Percentiles rank a stretch among this genome's conserved stretches.
phyloP scores from a whole-genome alignment of 306 rosid species.

The Dryas drummondii region DNA sequence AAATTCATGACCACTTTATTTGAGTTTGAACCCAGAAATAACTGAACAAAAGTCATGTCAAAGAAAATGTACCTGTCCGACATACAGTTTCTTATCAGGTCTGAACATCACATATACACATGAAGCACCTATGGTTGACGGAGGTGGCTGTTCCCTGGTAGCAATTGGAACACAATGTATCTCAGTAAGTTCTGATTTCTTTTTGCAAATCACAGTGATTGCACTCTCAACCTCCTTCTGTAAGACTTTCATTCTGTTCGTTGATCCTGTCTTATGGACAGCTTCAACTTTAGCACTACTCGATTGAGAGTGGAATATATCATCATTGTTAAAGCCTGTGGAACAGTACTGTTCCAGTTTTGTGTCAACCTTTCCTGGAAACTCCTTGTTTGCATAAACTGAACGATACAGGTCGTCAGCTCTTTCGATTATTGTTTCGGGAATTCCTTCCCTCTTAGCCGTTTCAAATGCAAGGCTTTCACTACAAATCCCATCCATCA shows the following conservation, averaged over 20 bases:
- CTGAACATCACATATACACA: conserved; percentile 81
- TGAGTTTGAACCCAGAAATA: neutral
- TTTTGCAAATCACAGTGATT: conserved; percentile 62
- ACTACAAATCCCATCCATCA: conserved; percentile 74
- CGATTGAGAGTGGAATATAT: conserved; percentile 32
- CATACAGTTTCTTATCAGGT: conserved; percentile 71
- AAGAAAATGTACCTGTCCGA: conserved; percentile 69
- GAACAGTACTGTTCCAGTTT: conserved; percentile 35
- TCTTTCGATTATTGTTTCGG: conserved; percentile 67
- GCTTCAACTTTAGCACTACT: conserved; percentile 15
- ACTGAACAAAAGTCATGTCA: neutral
- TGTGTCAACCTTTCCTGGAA: conserved; percentile 29
- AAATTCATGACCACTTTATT: neutral
- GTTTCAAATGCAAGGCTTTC: conserved; percentile 99
- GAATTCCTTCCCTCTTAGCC: conserved; percentile 77
- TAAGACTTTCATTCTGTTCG: conserved; percentile 36
- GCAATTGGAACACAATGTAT: conserved; percentile 58
- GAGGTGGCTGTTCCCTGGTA: conserved; percentile 83
- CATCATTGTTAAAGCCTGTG: conserved; percentile 33
- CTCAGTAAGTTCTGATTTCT: conserved; percentile 35
- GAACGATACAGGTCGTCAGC: conserved; percentile 73
- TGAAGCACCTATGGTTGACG: conserved; percentile 81
- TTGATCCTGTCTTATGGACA: conserved; percentile 29
- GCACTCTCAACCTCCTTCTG: conserved; percentile 61
- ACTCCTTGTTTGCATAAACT: conserved; percentile 44